Conservation (phyloP, 1,139 yeast species). For the Lodderomyces oxycetoniae region DNA sequence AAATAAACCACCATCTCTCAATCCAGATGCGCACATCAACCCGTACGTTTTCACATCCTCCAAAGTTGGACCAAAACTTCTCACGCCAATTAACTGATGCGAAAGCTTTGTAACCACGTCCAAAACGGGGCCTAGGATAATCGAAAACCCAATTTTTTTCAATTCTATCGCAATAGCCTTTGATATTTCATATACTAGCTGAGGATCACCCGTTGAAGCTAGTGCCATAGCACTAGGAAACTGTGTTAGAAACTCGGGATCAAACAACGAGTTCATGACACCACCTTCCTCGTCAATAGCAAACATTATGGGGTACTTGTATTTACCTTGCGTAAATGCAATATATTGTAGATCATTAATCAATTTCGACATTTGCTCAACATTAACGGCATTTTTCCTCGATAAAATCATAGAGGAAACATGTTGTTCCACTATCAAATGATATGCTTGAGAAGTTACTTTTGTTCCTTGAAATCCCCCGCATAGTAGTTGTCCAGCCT, state of each 20-base stretch:
- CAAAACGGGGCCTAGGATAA: slow-evolving; percentile 59
- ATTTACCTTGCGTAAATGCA: slow-evolving; percentile 48
- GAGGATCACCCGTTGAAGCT: slow-evolving; percentile 51
- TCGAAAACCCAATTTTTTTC: slow-evolving; percentile 51
- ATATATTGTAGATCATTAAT: slow-evolving; percentile 53
- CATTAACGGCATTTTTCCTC: slow-evolving; percentile 49
- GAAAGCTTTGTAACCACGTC: slow-evolving; percentile 58
- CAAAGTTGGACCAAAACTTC: slow-evolving; percentile 59
- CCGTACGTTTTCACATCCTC: slow-evolving; percentile 58
- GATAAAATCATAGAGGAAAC: slow-evolving; percentile 57
- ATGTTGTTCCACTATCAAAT: slow-evolving; percentile 49
- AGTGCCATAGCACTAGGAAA: slow-evolving; percentile 66
- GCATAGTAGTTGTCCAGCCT: slow-evolving; percentile 53
- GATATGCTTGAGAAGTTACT: slow-evolving; percentile 53
- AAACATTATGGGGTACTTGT: slow-evolving; percentile 57
- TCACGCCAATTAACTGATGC: slow-evolving; percentile 56
- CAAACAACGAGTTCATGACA: slow-evolving; percentile 59
- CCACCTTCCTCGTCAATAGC: slow-evolving; percentile 83
- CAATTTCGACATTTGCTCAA: slow-evolving; percentile 46
- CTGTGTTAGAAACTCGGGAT: slow-evolving; percentile 49
- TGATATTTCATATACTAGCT: slow-evolving; percentile 49
- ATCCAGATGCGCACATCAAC: slow-evolving; percentile 50
- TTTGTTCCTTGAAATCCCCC: slow-evolving; percentile 61
- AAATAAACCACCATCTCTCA: slow-evolving; percentile 51
- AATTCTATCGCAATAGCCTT: slow-evolving; percentile 55